Percentiles rank a stretch among this genome's conserved stretches.
phyloP scores from a whole-genome alignment of 441 rosid species.

The Sinapis alba region DNA sequence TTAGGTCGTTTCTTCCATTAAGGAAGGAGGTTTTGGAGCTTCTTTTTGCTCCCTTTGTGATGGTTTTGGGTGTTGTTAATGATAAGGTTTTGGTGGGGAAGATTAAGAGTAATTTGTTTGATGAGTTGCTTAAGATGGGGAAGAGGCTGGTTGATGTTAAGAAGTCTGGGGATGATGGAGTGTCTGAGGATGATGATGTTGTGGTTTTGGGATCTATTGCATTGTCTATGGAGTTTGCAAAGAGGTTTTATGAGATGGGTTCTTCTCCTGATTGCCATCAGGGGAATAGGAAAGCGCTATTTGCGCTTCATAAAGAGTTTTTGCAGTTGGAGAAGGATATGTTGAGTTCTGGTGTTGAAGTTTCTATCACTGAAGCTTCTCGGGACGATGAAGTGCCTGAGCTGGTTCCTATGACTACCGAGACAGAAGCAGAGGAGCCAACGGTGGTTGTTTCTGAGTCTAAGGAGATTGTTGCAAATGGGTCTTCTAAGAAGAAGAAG shows the following conservation, averaged over 20 bases:
- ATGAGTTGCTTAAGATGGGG: slow-evolving; percentile 57
- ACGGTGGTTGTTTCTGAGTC: slow-evolving; percentile 27
- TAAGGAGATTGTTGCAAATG: slow-evolving; percentile 36
- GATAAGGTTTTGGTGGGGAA: slow-evolving; percentile 77
- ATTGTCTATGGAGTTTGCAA: slow-evolving; percentile 54
- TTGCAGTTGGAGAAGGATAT: slow-evolving; percentile 74
- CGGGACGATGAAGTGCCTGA: slow-evolving; percentile 51
- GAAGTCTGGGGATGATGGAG: slow-evolving; percentile 49
- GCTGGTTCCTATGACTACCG: slow-evolving; percentile 50
- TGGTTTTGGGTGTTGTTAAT: slow-evolving; percentile 51
- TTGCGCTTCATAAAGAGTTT: slow-evolving; percentile 67
- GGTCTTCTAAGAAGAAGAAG: slow-evolving; percentile 26
- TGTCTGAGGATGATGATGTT: slow-evolving; percentile 51
- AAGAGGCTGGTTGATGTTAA: slow-evolving; percentile 54
- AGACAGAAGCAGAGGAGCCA: slow-evolving; percentile 36
- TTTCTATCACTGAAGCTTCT: slow-evolving; percentile 47
- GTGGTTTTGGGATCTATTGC: slow-evolving; percentile 65
- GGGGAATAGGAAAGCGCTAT: slow-evolving; percentile 81
- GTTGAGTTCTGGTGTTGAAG: slow-evolving; percentile 45
- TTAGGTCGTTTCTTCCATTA: slow-evolving; percentile 66
- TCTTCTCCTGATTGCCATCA: slow-evolving; percentile 72
- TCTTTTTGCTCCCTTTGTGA: slow-evolving; percentile 51
- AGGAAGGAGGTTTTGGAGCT: slow-evolving; percentile 51
- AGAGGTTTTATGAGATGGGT: slow-evolving; percentile 73
- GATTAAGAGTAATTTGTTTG: slow-evolving; percentile 74